These are phyloP conservation scores for Moringa oleifera DNA, from an alignment of 345 rosid genomes.

Conservation along the genomic window DNA sequence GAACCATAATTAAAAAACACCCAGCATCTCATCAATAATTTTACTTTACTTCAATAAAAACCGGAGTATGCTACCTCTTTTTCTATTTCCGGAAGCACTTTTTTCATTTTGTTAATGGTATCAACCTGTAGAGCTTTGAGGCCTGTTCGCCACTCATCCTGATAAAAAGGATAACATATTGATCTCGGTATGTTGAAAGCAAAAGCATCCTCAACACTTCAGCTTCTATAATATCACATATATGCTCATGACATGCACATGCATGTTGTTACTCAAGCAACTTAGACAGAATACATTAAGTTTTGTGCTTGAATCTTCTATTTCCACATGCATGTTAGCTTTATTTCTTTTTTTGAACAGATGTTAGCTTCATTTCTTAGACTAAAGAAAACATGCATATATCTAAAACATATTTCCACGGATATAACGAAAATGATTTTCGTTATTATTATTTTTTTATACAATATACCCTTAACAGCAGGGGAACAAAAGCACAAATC, in stretches of 20 bases:
- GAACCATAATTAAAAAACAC: neutral
- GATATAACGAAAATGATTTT: neutral
- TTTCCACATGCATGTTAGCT: neutral
- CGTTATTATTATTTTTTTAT: no score
- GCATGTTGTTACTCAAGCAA: no score
- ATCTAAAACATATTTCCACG: neutral
- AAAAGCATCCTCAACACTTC: neutral
- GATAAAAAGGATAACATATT: conserved; percentile 4
- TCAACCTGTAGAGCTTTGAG: conserved; percentile 33
- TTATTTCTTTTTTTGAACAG: no score
- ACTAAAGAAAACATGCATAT: neutral
- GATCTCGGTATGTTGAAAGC: neutral
- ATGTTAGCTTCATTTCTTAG: neutral
- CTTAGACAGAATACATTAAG: no score
- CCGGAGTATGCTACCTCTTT: conserved; percentile 32
- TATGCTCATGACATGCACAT: no score
- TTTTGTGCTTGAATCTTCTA: no score
- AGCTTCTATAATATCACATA: neutral
- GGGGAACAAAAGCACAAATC: neutral
- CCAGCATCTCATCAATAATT: no score
- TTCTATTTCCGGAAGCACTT: conserved; percentile 30
- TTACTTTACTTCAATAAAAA: neutral
- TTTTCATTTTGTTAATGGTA: conserved; percentile 32
- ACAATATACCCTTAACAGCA: neutral
- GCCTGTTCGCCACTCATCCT: conserved; percentile 54